Conservation (phyloP, 2,329 filamentous ascomycete species). For the Penicillium psychrosexuale region DNA sequence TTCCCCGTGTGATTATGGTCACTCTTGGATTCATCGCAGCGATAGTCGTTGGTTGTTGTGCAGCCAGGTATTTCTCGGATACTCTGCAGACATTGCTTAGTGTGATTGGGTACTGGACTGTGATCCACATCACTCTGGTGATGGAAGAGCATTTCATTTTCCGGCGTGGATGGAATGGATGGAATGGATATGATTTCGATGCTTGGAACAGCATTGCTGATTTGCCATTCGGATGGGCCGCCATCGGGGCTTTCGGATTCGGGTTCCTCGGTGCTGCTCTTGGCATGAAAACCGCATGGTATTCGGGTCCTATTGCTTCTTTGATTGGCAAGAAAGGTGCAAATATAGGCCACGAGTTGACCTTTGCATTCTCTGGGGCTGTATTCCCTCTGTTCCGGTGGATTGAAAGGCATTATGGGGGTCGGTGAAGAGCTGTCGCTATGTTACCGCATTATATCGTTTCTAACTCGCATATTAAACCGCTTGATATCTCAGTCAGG, state of each 20-base stretch:
- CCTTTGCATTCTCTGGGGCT: slow-evolving; percentile 31
- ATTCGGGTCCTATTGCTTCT: slow-evolving; percentile 32
- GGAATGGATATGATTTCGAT: slow-evolving; percentile 34
- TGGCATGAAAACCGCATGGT: slow-evolving; percentile 37
- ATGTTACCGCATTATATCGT: neutral
- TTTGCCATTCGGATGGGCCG: slow-evolving; percentile 36
- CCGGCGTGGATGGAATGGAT: slow-evolving; percentile 31
- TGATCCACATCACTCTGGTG: slow-evolving; percentile 37
- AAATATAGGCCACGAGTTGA: slow-evolving; percentile 37
- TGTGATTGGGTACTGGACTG: slow-evolving; percentile 51
- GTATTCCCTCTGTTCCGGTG: slow-evolving; percentile 31
- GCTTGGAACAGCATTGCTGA: slow-evolving; percentile 30
- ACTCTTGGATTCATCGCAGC: slow-evolving; percentile 35
- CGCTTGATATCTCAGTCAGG: neutral
- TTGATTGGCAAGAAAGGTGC: slow-evolving; percentile 32
- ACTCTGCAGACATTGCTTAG: slow-evolving; percentile 48
- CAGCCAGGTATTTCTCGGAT: slow-evolving; percentile 30
- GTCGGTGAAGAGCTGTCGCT: slow-evolving; percentile 12
- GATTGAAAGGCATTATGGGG: slow-evolving; percentile 29
- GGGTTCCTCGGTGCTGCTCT: slow-evolving; percentile 35
- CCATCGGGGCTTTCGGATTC: slow-evolving; percentile 32
- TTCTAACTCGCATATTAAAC: neutral
- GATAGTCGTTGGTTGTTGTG: slow-evolving; percentile 34
- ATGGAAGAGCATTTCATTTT: slow-evolving; percentile 37
- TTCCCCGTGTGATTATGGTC: slow-evolving; percentile 33